Evolutionary conservation across 208 protist genomes (phyloP).

Genomic region (Trypanosoma melophagium): DNA sequence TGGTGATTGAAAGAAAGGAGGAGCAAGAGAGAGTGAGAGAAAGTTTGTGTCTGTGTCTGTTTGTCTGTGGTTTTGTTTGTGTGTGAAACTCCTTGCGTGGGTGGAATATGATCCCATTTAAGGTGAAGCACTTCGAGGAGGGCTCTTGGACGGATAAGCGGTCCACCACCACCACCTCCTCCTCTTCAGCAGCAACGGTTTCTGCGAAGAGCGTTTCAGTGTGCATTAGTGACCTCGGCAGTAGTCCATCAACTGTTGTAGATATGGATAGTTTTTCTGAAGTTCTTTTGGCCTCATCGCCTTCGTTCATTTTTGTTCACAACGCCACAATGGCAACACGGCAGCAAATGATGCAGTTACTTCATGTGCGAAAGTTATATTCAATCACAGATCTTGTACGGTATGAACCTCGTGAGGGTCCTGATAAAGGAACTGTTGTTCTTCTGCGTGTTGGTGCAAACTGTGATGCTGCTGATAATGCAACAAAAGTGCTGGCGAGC

Average conservation of each 20-base stretch:
- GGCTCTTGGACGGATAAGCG: constrained; percentile 59
- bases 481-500: constrained; percentile 41
- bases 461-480: constrained; percentile 54
- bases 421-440: constrained; percentile 39
- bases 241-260: constrained; percentile 25
- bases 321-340: constrained; percentile 46
- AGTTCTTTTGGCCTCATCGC: constrained; percentile 39
- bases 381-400: constrained; percentile 61
- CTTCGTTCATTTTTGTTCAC: constrained; percentile 72
- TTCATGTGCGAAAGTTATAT: constrained; percentile 59
- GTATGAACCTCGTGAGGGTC: constrained; percentile 54
- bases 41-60: neutral
- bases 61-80: neutral
- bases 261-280: constrained; percentile 68
- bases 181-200: constrained; percentile 13
- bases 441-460: constrained; percentile 62
- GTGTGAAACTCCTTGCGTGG: neutral
- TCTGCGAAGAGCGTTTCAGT: constrained; percentile 50
- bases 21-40: constrained; percentile 1
- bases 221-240: constrained; percentile 60
- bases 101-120: constrained; percentile 30
- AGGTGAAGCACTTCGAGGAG: constrained; percentile 79
- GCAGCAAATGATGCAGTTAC: constrained; percentile 56
- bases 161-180: neutral
- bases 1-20: neutral